These are phyloP conservation scores for Platanthera zijinensis DNA, from an alignment of 106 monocot genomes.

Conservation along the genomic window DNA sequence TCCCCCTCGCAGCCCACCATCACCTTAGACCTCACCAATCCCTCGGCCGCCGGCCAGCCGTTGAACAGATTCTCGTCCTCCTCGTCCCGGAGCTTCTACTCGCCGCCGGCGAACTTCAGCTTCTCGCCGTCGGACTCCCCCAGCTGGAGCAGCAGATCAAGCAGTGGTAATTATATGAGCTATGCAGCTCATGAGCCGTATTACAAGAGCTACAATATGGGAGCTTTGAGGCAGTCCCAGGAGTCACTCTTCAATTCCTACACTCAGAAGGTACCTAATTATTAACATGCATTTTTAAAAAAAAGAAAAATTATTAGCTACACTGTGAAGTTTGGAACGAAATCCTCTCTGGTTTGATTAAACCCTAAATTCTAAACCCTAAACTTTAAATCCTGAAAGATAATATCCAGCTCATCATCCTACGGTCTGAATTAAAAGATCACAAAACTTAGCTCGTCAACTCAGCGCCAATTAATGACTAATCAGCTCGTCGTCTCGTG, in stretches of 20 bases:
- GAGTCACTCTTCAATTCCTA: constrained; percentile 19
- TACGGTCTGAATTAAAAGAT: too few relatives aligned
- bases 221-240: not conserved
- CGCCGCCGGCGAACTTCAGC: constrained; percentile 7
- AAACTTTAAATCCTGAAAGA: too few relatives aligned
- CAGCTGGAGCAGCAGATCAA: not conserved
- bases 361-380: too few relatives aligned
- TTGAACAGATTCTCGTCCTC: constrained; percentile 9
- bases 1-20: constrained; percentile 59
- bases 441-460: too few relatives aligned
- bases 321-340: too few relatives aligned
- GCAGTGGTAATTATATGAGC: not conserved
- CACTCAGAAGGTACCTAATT: constrained; percentile 12
- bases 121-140: constrained; percentile 1
- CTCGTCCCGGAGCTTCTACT: not conserved
- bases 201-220: not conserved
- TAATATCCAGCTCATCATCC: too few relatives aligned
- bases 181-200: not conserved
- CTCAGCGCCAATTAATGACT: too few relatives aligned
- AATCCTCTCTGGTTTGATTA: too few relatives aligned
- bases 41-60: constrained; percentile 8
- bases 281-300: not conserved
- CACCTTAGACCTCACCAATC: constrained; percentile 83
- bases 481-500: too few relatives aligned
- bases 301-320: not conserved